Evolutionary conservation across 228 moss, liverwort and hornwort genomes (phyloP).

Genomic region (Sphagnum fallax): DNA sequence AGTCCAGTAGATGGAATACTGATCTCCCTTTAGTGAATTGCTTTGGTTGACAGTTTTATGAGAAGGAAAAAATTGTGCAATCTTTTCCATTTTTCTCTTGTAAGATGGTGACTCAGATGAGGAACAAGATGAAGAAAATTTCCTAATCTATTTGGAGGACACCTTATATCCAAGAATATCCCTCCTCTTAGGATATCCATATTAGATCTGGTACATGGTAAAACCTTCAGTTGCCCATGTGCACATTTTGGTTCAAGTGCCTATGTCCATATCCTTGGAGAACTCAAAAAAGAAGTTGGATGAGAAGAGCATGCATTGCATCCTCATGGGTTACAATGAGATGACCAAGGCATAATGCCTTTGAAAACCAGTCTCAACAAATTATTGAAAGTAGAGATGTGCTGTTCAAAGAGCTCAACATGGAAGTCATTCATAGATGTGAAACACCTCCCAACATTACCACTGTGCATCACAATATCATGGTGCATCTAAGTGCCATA

Average conservation of each 20-base stretch:
- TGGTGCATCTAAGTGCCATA: background rate
- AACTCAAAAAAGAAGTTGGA: background rate
- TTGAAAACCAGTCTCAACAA: background rate
- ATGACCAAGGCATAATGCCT: background rate
- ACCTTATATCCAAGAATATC: too few relatives aligned
- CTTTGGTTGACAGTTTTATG: too few relatives aligned
- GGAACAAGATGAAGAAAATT: too few relatives aligned
- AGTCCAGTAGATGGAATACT: too few relatives aligned
- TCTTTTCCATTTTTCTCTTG: too few relatives aligned
- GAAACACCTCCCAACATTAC: background rate
- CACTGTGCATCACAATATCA: background rate
- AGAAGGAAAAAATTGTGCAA: too few relatives aligned
- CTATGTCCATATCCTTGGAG: background rate
- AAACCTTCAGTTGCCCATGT: constrained; percentile 4
- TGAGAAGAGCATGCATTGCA: background rate
- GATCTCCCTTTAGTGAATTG: too few relatives aligned
- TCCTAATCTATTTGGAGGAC: too few relatives aligned
- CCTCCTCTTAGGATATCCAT: background rate
- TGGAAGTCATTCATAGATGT: background rate
- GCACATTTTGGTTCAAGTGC: background rate
- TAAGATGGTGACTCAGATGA: too few relatives aligned
- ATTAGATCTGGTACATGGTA: background rate
- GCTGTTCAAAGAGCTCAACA: background rate
- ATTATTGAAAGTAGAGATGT: background rate
- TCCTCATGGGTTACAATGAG: background rate